Base-by-base conservation (phyloP, 2,329 filamentous ascomycete species). In the Aureobasidium sp. region DNA sequence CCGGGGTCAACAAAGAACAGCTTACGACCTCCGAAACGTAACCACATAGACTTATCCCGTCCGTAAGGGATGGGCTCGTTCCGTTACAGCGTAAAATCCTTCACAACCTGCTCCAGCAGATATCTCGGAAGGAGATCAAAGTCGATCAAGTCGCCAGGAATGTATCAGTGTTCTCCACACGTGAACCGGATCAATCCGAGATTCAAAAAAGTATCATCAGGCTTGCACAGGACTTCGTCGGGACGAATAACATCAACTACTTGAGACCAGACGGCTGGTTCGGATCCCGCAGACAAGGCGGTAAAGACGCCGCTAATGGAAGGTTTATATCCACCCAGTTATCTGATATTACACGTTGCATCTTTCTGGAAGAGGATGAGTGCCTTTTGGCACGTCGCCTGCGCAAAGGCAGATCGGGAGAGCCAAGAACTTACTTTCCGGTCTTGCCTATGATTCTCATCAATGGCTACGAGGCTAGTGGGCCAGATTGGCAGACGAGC, bases 311-410 rank as follows among this genome's bases (percentile, higher is more conserved):
- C 73, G 94, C 94, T 70, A 96, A 91, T 77, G 88, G 95, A 81
- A 93, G 95, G 89, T 99, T 99, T 75, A 97, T 96, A 70, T 94
- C 94, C 75, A 99, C 94, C 27, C 86, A 94, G 56, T 81, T 99
- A 52, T 96, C 94, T 0, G 92, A 94, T 0, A 97, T 99, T 72
- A 93, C 94, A 1, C 86, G 92, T 61, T 87, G 86, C 57, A 82
- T 99, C 29, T 97, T 96, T 77, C 86, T 90, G 36, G 76, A 83
- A 8, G 78, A 88, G 0, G 94, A 99, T 72, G 94, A 97, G 71
- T 88, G 94, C 5, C 85, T 94, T 29, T 80, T 99, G 42, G 87
- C 87, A 8, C 86, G 91, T 72, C 91, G 94, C 67, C 82, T 86
- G 20, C 94, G 97, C 64, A 95, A 97, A 72, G 92, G 90, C 61